Conservation (phyloP, 2,329 filamentous ascomycete genomes). For the Pseudomassariella vexata region DNA sequence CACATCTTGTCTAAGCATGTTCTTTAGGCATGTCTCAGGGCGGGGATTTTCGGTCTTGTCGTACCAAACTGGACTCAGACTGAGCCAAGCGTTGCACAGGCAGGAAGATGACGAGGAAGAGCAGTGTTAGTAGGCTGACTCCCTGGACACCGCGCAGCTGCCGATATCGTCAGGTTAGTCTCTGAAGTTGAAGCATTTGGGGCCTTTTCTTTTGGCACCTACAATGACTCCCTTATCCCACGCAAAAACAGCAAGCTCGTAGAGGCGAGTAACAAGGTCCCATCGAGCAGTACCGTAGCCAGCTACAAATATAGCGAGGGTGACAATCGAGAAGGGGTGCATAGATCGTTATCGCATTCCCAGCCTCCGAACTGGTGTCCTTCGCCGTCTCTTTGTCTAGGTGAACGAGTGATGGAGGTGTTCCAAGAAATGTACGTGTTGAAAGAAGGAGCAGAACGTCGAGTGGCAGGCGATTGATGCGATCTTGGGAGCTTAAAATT, state of each 20-base stretch:
- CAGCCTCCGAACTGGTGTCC: too few species aligned
- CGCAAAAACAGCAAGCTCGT: slow-evolving; percentile 95
- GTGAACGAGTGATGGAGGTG: too few species aligned
- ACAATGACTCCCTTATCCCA: slow-evolving; percentile 98
- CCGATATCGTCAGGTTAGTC: slow-evolving; percentile 6
- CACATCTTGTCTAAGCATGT: not conserved
- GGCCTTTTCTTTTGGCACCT: too few species aligned
- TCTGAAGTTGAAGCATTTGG: too few species aligned
- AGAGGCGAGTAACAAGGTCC: slow-evolving; percentile 93
- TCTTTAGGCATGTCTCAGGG: too few species aligned
- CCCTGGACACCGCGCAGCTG: slow-evolving; percentile 82
- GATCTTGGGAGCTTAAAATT: too few species aligned
- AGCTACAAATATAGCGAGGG: slow-evolving; percentile 96
- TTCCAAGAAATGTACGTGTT: too few species aligned
- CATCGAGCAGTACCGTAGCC: slow-evolving; percentile 99
- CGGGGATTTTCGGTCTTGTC: slow-evolving; percentile 29
- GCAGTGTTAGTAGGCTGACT: slow-evolving; percentile 72
- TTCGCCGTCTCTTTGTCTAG: too few species aligned
- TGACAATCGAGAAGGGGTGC: slow-evolving; percentile 96
- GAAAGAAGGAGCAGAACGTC: too few species aligned
- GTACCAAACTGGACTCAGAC: slow-evolving; percentile 74
- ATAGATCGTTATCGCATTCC: slow-evolving; percentile 61
- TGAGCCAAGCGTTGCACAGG: slow-evolving; percentile 79
- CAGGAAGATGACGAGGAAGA: slow-evolving; percentile 80
- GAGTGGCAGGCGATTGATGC: too few species aligned